Base-by-base conservation (phyloP, 2,329 filamentous ascomycete species). In the Pseudogymnoascus sp. region DNA sequence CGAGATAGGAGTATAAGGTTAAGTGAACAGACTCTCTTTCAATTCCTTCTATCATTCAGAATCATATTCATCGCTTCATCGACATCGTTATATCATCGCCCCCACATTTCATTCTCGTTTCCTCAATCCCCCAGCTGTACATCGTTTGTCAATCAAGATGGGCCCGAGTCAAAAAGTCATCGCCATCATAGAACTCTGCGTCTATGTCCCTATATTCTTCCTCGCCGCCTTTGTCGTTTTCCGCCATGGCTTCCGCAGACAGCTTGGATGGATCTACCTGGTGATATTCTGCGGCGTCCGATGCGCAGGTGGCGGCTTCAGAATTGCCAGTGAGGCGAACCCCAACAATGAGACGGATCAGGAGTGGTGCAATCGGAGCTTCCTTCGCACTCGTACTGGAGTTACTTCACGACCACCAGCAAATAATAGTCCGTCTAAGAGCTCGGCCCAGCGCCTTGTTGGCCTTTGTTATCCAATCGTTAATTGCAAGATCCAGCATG, bases 201-300 rank as follows among this genome's bases (percentile, higher is more conserved):
- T 73, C 62, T 74, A 71, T 48, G 67, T 71, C 16, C 67, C 68
- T 3, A 62, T 68, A 16, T 68, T 71, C 60, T 34, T 70, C 16
- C 65, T 68, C 34, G 67, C 67, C 3, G 28, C 68, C 23, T 45
- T 70, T 11, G 65, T 71, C 23, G 57, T 71, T 8, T 51, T 70
- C 28, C 67, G 68, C 6, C 70, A 70, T 34, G 67, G 69, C 25
- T 71, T 73, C 34, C 66, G 67, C 39, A 73, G 67, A 62, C 72
- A 73, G 61, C 70, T 71, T 3, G 74, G 74, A 43, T 77, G 74
- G 73, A 71, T 73, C 23, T 75, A 74, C 61, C 70, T 77, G 4
- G 67, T 71, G 10, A 66, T 76, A 1, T 75, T 76, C 65, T 74
- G 69, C 54, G 60, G 72, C 6, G 64, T 73, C 25, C 70, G 74